phyloP scores from a whole-genome alignment of 768 basidiomycete genomes.

The Leccinum ochraceum region DNA sequence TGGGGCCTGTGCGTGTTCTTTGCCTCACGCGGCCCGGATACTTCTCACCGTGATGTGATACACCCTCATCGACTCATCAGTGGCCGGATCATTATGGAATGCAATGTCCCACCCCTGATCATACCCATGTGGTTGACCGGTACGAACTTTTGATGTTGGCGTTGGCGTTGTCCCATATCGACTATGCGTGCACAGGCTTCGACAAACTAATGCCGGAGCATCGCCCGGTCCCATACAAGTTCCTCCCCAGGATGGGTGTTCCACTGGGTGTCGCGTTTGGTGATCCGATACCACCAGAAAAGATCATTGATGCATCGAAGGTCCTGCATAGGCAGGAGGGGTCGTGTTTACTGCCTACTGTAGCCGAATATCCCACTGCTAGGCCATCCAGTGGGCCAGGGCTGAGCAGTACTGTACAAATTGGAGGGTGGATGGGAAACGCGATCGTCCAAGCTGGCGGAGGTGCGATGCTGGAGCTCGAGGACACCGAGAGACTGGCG shows the following conservation, averaged over 20 bases:
- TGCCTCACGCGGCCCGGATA: not conserved
- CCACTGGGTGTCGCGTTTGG: constrained; percentile 80
- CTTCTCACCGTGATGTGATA: constrained; percentile 6
- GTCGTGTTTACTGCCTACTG: not conserved
- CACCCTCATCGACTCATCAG: constrained; percentile 38
- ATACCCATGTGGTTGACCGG: constrained; percentile 96
- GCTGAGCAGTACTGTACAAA: not conserved
- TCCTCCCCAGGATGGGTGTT: constrained; percentile 61
- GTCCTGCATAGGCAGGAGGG: constrained; percentile 1
- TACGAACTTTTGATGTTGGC: constrained; percentile 21
- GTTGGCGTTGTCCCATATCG: not conserved
- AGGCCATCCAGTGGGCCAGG: not conserved
- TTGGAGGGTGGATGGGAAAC: constrained; percentile 17
- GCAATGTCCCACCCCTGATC: constrained; percentile 64
- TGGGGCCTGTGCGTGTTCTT: constrained; percentile 84
- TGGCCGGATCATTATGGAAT: constrained; percentile 80
- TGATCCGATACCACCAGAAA: constrained; percentile 56
- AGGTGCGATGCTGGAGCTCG: constrained; percentile 4
- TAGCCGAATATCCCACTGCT: not conserved
- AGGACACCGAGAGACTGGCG: constrained; percentile 11
- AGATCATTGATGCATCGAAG: constrained; percentile 32
- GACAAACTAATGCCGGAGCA: constrained; percentile 91
- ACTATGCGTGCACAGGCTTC: constrained; percentile 51
- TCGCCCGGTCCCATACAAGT: constrained; percentile 72
- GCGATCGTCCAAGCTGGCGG: constrained; percentile 9